phyloP scores from a whole-genome alignment of 108 stramenopile species.

The Chaetoceros muelleri region DNA sequence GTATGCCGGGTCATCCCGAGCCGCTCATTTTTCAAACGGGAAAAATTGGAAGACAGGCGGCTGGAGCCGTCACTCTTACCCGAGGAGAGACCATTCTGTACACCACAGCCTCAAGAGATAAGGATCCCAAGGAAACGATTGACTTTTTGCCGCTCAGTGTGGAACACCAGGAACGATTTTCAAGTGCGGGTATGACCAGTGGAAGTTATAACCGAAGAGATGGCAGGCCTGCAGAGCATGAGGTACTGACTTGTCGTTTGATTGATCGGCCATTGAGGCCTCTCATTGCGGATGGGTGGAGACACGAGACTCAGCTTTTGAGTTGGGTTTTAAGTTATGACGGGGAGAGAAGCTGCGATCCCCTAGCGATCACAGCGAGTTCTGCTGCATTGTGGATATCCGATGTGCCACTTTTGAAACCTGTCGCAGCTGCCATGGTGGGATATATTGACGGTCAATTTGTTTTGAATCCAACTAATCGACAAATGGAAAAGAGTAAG shows the following conservation, averaged over 20 bases:
- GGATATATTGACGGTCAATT: constrained; percentile 47
- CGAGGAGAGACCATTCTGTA: constrained; percentile 68
- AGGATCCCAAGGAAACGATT: constrained; percentile 33
- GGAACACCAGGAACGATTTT: constrained; percentile 90
- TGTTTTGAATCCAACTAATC: constrained; percentile 61
- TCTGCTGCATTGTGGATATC: constrained; percentile 61
- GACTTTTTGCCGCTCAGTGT: constrained; percentile 90
- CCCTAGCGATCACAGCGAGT: constrained; percentile 61
- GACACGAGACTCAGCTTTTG: constrained; percentile 90
- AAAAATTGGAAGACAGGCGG: constrained; percentile 77
- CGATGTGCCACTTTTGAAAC: constrained; percentile 58
- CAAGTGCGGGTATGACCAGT: constrained; percentile 75
- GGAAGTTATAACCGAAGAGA: constrained; percentile 84
- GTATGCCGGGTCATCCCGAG: constrained; percentile 45
- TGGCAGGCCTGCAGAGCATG: constrained; percentile 78
- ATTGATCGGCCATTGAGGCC: constrained; percentile 94
- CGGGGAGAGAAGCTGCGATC: constrained; percentile 51
- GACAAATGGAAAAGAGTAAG: constrained; percentile 49
- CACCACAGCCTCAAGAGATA: constrained; percentile 56
- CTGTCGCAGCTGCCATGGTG: constrained; percentile 76
- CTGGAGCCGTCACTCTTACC: constrained; percentile 60
- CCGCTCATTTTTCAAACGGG: constrained; percentile 67
- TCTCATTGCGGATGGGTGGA: constrained; percentile 81
- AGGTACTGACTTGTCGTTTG: constrained; percentile 84
- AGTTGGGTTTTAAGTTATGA: constrained; percentile 88